A percentile compares a stretch with the other conserved stretches of the same genome.
Conservation (phyloP, 148 eudicot genomes). For the Arbutus unedo region DNA sequence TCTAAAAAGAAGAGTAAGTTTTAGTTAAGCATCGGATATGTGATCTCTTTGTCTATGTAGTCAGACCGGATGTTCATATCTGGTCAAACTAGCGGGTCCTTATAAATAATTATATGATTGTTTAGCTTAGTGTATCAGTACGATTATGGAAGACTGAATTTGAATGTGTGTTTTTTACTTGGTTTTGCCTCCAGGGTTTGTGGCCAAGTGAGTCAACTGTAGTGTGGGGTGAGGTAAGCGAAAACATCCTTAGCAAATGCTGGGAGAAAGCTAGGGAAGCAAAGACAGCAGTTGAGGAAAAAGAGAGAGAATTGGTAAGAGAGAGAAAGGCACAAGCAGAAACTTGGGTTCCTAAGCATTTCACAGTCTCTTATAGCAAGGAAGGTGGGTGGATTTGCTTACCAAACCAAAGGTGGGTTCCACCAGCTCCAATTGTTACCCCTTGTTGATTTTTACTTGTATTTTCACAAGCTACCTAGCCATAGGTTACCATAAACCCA, state of each 20-base stretch:
- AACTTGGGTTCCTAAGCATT: conserved; percentile 65
- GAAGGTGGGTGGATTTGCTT: conserved; percentile 61
- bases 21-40: no score
- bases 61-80: no score
- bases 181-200: conserved; percentile 39
- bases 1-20: no score
- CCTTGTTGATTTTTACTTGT: conserved; percentile 25
- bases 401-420: conserved; percentile 48
- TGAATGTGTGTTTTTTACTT: background rate
- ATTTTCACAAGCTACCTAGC: background rate
- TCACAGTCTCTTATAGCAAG: conserved; percentile 37
- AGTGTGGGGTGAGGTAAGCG: conserved; percentile 74
- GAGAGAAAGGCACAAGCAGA: conserved; percentile 37
- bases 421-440: conserved; percentile 66
- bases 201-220: conserved; percentile 54
- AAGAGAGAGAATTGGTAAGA: conserved; percentile 48
- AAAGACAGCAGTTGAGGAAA: conserved; percentile 53
- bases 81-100: no score
- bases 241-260: conserved; percentile 44
- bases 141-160: background rate
- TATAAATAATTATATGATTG: no score
- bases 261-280: conserved; percentile 86
- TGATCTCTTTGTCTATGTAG: no score
- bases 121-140: no score
- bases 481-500: background rate